phyloP scores from a whole-genome alignment of 208 protist species.

The Trypanosoma grayi region DNA sequence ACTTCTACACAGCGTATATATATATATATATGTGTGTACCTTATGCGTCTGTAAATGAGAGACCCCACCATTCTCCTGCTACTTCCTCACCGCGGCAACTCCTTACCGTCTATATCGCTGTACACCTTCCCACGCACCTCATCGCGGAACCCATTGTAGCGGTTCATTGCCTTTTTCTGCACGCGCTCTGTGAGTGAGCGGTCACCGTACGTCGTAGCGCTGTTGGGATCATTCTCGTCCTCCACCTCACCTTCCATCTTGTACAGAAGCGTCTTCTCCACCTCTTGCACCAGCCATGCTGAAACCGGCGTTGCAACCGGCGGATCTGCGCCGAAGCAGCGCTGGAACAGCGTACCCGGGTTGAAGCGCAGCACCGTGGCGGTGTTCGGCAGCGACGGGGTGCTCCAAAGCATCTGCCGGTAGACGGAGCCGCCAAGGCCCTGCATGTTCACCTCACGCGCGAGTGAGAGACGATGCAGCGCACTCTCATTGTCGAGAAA shows the following conservation, averaged over 20 bases:
- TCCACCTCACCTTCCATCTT: constrained; percentile 87
- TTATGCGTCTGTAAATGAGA: neutral
- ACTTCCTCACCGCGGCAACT: constrained; percentile 49
- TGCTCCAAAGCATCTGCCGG: constrained; percentile 76
- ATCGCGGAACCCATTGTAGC: constrained; percentile 81
- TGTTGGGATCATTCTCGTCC: constrained; percentile 89
- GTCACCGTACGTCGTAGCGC: constrained; percentile 81
- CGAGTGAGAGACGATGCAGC: constrained; percentile 61
- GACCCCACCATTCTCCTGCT: neutral
- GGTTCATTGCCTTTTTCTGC: constrained; percentile 91
- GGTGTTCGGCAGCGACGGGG: constrained; percentile 66
- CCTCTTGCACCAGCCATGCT: constrained; percentile 68
- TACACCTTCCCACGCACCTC: constrained; percentile 81
- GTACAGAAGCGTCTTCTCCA: constrained; percentile 75
- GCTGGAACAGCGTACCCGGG: constrained; percentile 59
- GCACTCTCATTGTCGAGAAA: constrained; percentile 87
- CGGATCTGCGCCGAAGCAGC: constrained; percentile 60
- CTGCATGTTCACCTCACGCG: constrained; percentile 83
- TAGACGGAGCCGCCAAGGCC: constrained; percentile 79
- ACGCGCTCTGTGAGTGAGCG: constrained; percentile 76
- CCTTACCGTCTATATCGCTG: constrained; percentile 66
- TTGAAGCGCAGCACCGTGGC: constrained; percentile 40
- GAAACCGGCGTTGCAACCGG: constrained; percentile 56
- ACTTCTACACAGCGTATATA: too few relatives aligned
- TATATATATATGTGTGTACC: neutral